These are phyloP conservation scores for Gnomoniopsis sp. DNA, from an alignment of 2,329 filamentous ascomycete genomes.

Conservation along the genomic window DNA sequence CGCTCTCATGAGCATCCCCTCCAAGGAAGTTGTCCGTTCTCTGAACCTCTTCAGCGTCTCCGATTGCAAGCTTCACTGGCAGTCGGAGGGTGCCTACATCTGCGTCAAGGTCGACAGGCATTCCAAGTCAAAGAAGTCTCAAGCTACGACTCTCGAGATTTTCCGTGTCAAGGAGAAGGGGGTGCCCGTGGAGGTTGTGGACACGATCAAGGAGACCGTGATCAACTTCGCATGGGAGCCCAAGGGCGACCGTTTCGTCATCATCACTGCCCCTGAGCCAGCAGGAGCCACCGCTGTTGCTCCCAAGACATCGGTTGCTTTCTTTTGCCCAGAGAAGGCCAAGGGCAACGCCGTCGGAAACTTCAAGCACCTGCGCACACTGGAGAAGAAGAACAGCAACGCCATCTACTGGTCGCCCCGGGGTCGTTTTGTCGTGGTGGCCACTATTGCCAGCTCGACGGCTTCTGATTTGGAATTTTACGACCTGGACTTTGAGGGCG, in stretches of 20 bases:
- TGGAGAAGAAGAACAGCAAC: slow-evolving; percentile 99
- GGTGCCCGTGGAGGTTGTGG: slow-evolving; percentile 95
- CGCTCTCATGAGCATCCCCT: slow-evolving; percentile 91
- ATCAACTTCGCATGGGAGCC: slow-evolving; percentile 99
- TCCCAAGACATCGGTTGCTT: slow-evolving; percentile 90
- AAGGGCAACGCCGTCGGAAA: slow-evolving; percentile 81
- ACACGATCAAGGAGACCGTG: slow-evolving; percentile 96
- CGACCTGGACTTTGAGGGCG: slow-evolving; percentile 96
- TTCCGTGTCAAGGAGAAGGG: slow-evolving; percentile 98
- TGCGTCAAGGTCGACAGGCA: slow-evolving; percentile 99
- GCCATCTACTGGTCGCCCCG: slow-evolving; percentile 98
- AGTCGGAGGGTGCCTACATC: slow-evolving; percentile 88
- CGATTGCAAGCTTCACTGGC: slow-evolving; percentile 98
- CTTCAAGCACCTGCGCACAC: slow-evolving; percentile 92
- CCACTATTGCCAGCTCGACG: slow-evolving; percentile 87
- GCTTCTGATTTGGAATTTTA: slow-evolving; percentile 96
- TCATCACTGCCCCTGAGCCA: slow-evolving; percentile 91
- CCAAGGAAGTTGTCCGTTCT: slow-evolving; percentile 89
- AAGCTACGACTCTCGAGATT: slow-evolving; percentile 95
- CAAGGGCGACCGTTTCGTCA: slow-evolving; percentile 93
- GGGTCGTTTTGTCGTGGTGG: slow-evolving; percentile 91
- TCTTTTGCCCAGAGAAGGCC: slow-evolving; percentile 94
- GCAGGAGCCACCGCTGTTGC: slow-evolving; percentile 74
- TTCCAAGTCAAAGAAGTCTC: slow-evolving; percentile 98
- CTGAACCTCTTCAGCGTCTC: slow-evolving; percentile 97